Percentiles rank a stretch among this genome's conserved stretches.
These are phyloP conservation scores for Wickerhamiella siamensis DNA, from an alignment of 805 yeast species.

Conservation along the genomic window DNA sequence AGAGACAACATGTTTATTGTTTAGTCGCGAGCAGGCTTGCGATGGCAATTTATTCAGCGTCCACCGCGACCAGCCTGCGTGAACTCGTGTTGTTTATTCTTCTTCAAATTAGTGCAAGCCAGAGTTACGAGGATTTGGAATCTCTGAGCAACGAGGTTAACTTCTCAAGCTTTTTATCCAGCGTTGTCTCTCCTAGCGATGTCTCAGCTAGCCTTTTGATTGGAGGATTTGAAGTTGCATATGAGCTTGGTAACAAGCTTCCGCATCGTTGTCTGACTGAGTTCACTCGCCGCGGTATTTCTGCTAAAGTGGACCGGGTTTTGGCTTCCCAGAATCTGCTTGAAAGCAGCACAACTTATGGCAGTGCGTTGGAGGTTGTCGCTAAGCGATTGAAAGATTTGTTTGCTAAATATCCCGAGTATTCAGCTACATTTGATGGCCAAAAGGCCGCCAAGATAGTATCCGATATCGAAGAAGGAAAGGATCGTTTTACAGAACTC, in stretches of 20 bases:
- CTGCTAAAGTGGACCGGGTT: slow-evolving; percentile 8
- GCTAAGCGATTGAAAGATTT: not conserved
- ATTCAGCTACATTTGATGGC: not conserved
- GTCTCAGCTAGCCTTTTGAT: slow-evolving; percentile 3
- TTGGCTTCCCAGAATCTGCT: not conserved
- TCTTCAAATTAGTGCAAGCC: slow-evolving; percentile 15
- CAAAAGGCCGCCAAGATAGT: not conserved
- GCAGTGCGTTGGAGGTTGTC: not conserved
- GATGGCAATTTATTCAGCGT: slow-evolving; percentile 10
- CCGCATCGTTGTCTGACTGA: slow-evolving; percentile 1
- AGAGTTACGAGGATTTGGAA: slow-evolving; percentile 2
- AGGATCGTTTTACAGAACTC: not conserved
- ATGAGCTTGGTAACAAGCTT: slow-evolving; percentile 9
- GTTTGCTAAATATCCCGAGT: not conserved
- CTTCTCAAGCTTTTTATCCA: slow-evolving; percentile 8
- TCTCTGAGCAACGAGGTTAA: slow-evolving; percentile 4
- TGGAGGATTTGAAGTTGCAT: slow-evolving; percentile 14
- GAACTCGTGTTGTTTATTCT: slow-evolving; percentile 12
- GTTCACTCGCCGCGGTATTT: slow-evolving; percentile 2
- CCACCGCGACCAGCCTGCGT: slow-evolving; percentile 9
- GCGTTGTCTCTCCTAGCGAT: slow-evolving; percentile 13
- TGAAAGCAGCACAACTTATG: too few species aligned
- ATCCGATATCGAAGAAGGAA: not conserved
- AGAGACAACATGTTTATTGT: slow-evolving; percentile 5
- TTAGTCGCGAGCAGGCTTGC: slow-evolving; percentile 7